Base-by-base conservation (phyloP, 164 flowering plant genomes). In the Echeveria elegans region DNA sequence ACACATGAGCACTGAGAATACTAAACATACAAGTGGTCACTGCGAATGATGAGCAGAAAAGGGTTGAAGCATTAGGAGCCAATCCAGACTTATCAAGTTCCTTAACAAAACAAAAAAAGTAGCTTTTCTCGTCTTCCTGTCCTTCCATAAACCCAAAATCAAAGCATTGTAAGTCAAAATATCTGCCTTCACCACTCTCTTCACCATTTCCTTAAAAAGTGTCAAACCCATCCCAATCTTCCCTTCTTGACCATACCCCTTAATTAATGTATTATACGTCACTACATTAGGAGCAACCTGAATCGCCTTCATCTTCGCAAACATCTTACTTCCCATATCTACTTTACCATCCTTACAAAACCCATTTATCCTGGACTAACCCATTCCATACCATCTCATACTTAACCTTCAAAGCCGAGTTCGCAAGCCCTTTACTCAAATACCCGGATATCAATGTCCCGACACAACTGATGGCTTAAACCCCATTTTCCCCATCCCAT, bases 41-140 rank as follows among this genome's bases (percentile, higher is more conserved):
- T n/a, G n/a, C n/a, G n/a, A n/a, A n/a, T n/a, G n/a, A n/a, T n/a
- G n/a, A n/a, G n/a, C n/a, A n/a, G n/a, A n/a, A n/a, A n/a, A n/a
- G n/a, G n/a, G n/a, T n/a, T n/a, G n/a, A n/a, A n/a, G n/a, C n/a
- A n/a, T n/a, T n/a, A n/a, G n/a, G n/a, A n/a, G n/a, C n/a, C n/a
- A n/a, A n/a, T n/a, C n/a, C n/a, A n/a, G n/a, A n/a, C n/a, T n/a
- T n/a, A n/a, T n/a, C n/a, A n/a, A n/a, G n/a, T n/a, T n/a, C n/a
- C n/a, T n/a, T n/a, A n/a, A n/a, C n/a, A n/a, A n/a, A 26, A 88
- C 86, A 67, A 88, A 38, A 73, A 76, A 70, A 30, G 92, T 90
- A 40, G 94, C 96, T 73, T 86, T 88, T 78, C 79, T 93, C 9
- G 92, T 89, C 88, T 83, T 92, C 31, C 96, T 95, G 63, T 79